Base-by-base conservation (phyloP, 2,329 filamentous ascomycete species). In the Xylariaceae sp. region DNA sequence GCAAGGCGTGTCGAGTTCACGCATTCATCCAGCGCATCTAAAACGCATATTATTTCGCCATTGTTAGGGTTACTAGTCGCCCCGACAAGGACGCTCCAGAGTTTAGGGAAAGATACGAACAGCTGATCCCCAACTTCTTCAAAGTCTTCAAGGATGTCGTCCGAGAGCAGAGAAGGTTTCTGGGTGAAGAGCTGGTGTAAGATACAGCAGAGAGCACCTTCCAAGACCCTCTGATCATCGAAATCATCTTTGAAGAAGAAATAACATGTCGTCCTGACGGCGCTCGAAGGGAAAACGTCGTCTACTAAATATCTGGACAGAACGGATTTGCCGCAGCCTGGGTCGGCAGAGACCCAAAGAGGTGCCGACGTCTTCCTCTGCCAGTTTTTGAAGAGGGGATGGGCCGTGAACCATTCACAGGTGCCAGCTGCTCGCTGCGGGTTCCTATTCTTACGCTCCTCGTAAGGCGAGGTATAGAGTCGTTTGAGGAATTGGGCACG, bases 171-270 rank as follows among this genome's bases (percentile, higher is more conserved):
- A 27, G 10, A 21, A 1, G 52, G 53, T 11, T 57, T 61, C 30
- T 65, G 56, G 0, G 8, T 32, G 42, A 77, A 71, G 1, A 78
- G 51, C 26, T 77, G 74, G n/a, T 68, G 43, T 75, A 77, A 45
- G 7, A 30, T 30, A 30, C 27, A 30, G 13, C 27, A 30, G 27
- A 30, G 27, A 30, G 27, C 27, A 30, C 27, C 27, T 30, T 30
- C 27, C 27, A 30, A 13, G 8, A 30, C 27, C 13, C 27, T 30
- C 27, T 30, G n/a, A n/a, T n/a, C n/a, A n/a, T n/a, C n/a, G n/a
- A n/a, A n/a, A n/a, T n/a, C n/a, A n/a, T n/a, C n/a, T 13, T 75
- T 75, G 64, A 77, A 77, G 61, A 77, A 77, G 61, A 75, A 77
- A 45, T 76, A 77, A 42, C 70, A 74, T 3, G 61, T 63, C 0